A percentile compares a stretch with the other conserved stretches of the same genome.
These are phyloP conservation scores for Antrodiella citrinella DNA, from an alignment of 768 basidiomycete species.

Conservation along the genomic window DNA sequence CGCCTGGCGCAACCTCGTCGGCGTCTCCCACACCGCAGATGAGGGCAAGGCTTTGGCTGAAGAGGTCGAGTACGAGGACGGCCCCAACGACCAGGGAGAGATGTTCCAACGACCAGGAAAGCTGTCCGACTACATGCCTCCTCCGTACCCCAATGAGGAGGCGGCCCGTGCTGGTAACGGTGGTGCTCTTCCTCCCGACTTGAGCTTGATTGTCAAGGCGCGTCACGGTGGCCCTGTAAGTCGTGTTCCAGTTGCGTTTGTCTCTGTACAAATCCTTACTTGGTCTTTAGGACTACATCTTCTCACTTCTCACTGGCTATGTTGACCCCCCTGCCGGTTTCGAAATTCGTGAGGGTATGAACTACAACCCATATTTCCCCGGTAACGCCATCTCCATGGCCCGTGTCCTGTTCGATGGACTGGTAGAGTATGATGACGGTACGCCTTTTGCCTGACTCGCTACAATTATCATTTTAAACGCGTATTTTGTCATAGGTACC, in stretches of 20 bases:
- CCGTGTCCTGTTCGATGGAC: slow-evolving; percentile 88
- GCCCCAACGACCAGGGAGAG: slow-evolving; percentile 89
- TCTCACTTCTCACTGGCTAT: slow-evolving; percentile 95
- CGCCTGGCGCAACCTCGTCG: slow-evolving; percentile 99
- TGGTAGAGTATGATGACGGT: slow-evolving; percentile 97
- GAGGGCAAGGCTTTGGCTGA: slow-evolving; percentile 90
- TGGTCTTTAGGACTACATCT: slow-evolving; percentile 82
- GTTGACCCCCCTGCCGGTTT: slow-evolving; percentile 93
- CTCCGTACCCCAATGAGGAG: slow-evolving; percentile 95
- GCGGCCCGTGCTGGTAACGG: slow-evolving; percentile 91
- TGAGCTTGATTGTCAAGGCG: slow-evolving; percentile 96
- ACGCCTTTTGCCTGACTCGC: slow-evolving; percentile 15
- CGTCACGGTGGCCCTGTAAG: slow-evolving; percentile 92
- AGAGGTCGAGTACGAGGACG: slow-evolving; percentile 94
- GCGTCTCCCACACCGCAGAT: slow-evolving; percentile 91
- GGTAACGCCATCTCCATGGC: slow-evolving; percentile 99
- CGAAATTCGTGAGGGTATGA: slow-evolving; percentile 94
- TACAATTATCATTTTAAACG: not conserved
- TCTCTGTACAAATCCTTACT: not conserved
- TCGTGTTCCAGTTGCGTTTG: slow-evolving; percentile 16
- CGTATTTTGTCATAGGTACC: slow-evolving; percentile 72
- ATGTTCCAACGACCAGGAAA: slow-evolving; percentile 99
- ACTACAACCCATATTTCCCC: slow-evolving; percentile 99
- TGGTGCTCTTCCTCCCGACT: slow-evolving; percentile 94
- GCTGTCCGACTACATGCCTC: slow-evolving; percentile 93